phyloP scores from a whole-genome alignment of 768 basidiomycete species.

The Calocera viscosa region DNA sequence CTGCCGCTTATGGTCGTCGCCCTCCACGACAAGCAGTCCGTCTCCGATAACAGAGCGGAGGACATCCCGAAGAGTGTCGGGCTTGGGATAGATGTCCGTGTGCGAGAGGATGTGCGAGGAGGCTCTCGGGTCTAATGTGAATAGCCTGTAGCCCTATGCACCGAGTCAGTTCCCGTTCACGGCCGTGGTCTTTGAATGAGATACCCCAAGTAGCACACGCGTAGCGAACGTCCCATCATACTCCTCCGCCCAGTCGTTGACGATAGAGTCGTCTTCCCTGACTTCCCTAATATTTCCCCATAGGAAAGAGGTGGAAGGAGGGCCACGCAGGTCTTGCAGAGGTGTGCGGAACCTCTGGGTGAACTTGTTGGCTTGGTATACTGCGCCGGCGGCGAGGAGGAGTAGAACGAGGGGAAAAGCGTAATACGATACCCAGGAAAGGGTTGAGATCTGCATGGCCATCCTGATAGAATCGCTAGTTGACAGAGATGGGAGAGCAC shows the following conservation, averaged over 20 bases:
- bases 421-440: too few relatives aligned
- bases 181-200: slow-evolving; percentile 23
- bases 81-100: slow-evolving; percentile 59
- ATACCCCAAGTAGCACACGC: slow-evolving; percentile 21
- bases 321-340: neutral
- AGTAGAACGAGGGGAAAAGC: too few relatives aligned
- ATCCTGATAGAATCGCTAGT: too few relatives aligned
- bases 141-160: slow-evolving; percentile 56
- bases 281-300: neutral
- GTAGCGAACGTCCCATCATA: slow-evolving; percentile 45
- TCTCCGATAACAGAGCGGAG: slow-evolving; percentile 70
- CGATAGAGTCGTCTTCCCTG: neutral
- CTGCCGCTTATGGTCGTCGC: slow-evolving; percentile 20
- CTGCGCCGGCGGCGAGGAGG: too few relatives aligned
- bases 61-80: slow-evolving; percentile 60
- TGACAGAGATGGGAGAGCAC: too few relatives aligned
- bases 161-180: neutral
- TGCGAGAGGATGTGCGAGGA: slow-evolving; percentile 63
- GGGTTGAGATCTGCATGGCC: too few relatives aligned
- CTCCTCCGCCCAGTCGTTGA: slow-evolving; percentile 32
- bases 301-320: neutral
- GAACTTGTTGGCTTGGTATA: neutral
- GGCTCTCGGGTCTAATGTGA: slow-evolving; percentile 69
- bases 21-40: slow-evolving; percentile 55
- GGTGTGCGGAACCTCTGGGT: neutral